Percentiles rank a stretch among this genome's conserved stretches.
phyloP scores from a whole-genome alignment of 2,329 filamentous ascomycete species.

The Diplodia mutila region DNA sequence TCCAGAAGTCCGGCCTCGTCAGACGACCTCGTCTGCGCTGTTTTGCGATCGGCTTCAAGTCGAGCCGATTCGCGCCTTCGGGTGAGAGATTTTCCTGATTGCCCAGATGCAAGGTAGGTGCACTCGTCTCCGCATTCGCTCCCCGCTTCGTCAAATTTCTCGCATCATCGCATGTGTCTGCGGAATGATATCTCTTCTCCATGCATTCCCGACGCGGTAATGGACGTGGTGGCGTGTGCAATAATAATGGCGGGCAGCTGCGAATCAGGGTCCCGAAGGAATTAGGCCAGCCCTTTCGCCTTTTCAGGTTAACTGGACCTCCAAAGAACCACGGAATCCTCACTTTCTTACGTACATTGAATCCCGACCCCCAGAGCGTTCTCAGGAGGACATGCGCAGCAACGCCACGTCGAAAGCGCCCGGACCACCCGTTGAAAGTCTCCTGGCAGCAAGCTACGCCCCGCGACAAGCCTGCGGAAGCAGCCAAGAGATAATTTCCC shows the following conservation, averaged over 20 bases:
- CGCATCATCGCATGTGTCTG: conserved; percentile 13
- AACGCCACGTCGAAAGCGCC: background rate
- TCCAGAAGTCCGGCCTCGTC: background rate
- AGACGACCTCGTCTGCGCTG: background rate
- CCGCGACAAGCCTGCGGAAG: background rate
- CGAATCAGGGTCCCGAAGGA: conserved; percentile 13
- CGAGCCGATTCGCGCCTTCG: background rate
- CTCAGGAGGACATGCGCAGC: conserved; percentile 5
- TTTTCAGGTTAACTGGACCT: conserved; percentile 4
- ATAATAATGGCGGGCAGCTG: background rate
- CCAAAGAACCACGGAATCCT: conserved; percentile 7
- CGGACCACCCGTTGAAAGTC: background rate
- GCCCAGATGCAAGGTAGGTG: background rate
- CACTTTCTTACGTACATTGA: conserved; percentile 13
- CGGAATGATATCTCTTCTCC: conserved; percentile 9
- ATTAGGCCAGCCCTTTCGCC: conserved; percentile 7
- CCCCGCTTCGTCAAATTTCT: background rate
- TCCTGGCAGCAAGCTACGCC: background rate
- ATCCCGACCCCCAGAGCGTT: background rate
- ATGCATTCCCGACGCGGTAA: conserved; percentile 2
- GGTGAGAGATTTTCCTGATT: conserved; percentile 17
- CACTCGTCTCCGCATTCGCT: conserved; percentile 15
- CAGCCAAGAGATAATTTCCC: conserved; percentile 15
- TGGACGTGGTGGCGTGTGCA: background rate
- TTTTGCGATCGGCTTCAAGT: background rate